Evolutionary conservation across 768 basidiomycete genomes (phyloP).

Genomic region (Termitomyces sp.): DNA sequence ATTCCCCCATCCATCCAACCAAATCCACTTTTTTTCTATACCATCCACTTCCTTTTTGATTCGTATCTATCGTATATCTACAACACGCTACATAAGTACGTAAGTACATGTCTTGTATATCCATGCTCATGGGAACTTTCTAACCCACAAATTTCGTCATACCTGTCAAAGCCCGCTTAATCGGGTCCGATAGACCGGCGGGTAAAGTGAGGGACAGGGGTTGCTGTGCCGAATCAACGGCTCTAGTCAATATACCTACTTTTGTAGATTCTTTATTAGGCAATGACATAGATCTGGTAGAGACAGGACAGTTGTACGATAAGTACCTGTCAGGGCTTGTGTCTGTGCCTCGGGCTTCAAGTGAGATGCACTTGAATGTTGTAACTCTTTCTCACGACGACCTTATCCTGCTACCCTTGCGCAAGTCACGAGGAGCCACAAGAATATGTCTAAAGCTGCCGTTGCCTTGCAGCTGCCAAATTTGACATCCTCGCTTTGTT

Average conservation of each 20-base stretch:
- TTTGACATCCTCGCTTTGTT: neutral
- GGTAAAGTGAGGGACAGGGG: neutral
- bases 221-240: neutral
- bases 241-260: neutral
- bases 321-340: too few relatives aligned
- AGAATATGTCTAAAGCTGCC: neutral
- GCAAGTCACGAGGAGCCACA: neutral
- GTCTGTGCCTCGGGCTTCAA: neutral
- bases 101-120: constrained; percentile 25
- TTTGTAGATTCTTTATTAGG: neutral
- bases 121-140: constrained; percentile 11
- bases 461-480: neutral
- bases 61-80: constrained; percentile 41
- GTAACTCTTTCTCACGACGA: neutral
- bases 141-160: constrained; percentile 4
- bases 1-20: neutral
- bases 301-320: too few relatives aligned
- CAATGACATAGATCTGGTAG: neutral
- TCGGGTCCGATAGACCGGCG: neutral
- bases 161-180: neutral
- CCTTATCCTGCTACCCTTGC: neutral
- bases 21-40: constrained; percentile 15
- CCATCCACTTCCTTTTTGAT: constrained; percentile 16
- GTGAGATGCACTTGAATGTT: neutral
- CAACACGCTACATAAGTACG: constrained; percentile 27